Percentiles rank a stretch among this genome's conserved stretches.
Evolutionary conservation across 805 yeast species (phyloP).

Genomic region (Jamesozyma hellenica): DNA sequence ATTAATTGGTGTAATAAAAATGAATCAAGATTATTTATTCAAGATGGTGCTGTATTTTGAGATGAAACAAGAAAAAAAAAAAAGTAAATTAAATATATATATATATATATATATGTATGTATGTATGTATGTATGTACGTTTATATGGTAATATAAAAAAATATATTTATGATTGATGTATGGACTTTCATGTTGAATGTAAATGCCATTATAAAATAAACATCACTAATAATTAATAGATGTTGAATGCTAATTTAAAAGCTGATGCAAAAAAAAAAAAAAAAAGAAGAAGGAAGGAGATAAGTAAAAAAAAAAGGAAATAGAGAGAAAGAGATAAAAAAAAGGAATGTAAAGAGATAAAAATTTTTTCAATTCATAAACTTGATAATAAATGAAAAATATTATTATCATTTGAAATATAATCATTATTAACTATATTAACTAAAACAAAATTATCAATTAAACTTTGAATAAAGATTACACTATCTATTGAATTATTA

Average conservation of each 20-base stretch:
- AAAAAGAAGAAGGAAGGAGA: neutral
- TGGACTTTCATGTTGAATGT: constrained; percentile 9
- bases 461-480: constrained; percentile 21
- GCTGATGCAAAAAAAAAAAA: neutral
- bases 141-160: too few relatives aligned
- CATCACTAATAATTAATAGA: constrained; percentile 1
- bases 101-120: too few relatives aligned
- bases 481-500: constrained; percentile 26
- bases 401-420: constrained; percentile 40
- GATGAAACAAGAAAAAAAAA: too few relatives aligned
- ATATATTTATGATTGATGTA: neutral
- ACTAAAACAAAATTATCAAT: constrained; percentile 58
- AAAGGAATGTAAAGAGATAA: neutral
- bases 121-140: too few relatives aligned
- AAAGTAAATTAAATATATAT: neutral
- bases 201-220: constrained; percentile 3
- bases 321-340: neutral
- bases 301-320: constrained; percentile 2
- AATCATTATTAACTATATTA: constrained; percentile 87
- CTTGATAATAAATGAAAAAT: constrained; percentile 43
- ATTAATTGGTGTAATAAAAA: constrained; percentile 69
- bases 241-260: constrained; percentile 9
- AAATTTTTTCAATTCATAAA: constrained; percentile 4
- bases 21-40: constrained; percentile 60
- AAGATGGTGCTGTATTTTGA: constrained; percentile 60